A percentile compares a stretch with the other conserved stretches of the same genome.
phyloP scores from a whole-genome alignment of 1,284 basidiomycete species.

The Coniophora puteana region DNA sequence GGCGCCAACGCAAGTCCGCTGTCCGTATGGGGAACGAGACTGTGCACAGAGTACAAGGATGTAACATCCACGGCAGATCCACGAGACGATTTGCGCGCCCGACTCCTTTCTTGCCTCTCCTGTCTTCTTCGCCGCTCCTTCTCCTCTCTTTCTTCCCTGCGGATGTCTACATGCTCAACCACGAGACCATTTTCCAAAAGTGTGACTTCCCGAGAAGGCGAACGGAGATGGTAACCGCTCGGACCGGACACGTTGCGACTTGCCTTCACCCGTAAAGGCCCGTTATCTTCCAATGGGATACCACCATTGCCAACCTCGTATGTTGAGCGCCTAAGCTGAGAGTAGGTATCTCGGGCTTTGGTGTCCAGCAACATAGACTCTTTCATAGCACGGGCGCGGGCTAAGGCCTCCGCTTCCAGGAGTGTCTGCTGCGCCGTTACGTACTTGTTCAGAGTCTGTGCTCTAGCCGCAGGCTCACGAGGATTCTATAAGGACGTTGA shows the following conservation, averaged over 20 bases:
- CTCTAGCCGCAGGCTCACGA: constrained; percentile 72
- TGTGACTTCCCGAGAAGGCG: constrained; percentile 68
- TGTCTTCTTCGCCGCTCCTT: constrained; percentile 63
- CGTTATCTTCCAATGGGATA: constrained; percentile 47
- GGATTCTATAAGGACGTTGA: constrained; percentile 54
- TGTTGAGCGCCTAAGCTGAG: constrained; percentile 70
- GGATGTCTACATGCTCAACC: constrained; percentile 81
- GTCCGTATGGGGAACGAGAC: constrained; percentile 54
- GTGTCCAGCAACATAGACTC: constrained; percentile 72
- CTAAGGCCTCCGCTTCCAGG: constrained; percentile 71
- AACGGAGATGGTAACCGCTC: constrained; percentile 37
- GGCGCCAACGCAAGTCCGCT: constrained; percentile 49
- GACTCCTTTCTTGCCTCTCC: constrained; percentile 50
- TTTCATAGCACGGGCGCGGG: constrained; percentile 70
- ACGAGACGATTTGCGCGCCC: constrained; percentile 68
- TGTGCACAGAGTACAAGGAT: constrained; percentile 65
- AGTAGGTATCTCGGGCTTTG: constrained; percentile 73
- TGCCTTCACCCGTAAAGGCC: constrained; percentile 65
- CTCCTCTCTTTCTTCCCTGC: constrained; percentile 71
- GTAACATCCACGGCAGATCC: constrained; percentile 64
- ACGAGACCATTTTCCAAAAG: constrained; percentile 84
- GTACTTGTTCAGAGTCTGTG: constrained; percentile 68
- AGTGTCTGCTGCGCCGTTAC: constrained; percentile 68
- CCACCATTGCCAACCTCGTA: constrained; percentile 56
- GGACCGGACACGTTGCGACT: constrained; percentile 43